Conservation (phyloP, 2,329 filamentous ascomycete species). For the Pezicula neosporulosa region DNA sequence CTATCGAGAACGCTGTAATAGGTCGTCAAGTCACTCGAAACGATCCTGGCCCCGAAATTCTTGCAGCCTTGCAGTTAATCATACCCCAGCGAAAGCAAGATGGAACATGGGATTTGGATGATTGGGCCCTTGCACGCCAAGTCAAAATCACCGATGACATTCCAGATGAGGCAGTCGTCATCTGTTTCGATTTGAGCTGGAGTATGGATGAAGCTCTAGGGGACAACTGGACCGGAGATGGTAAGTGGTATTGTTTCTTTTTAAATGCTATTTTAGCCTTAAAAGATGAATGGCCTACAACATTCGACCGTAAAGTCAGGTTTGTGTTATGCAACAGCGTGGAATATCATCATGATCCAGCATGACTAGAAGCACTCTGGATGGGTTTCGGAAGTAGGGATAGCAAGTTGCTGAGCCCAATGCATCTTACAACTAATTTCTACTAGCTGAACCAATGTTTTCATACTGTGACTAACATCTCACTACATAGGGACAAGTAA, state of each 20-base stretch:
- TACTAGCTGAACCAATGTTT: no score
- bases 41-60: not conserved
- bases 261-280: no score
- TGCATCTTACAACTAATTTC: no score
- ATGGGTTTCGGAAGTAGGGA: no score
- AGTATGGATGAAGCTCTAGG: not conserved
- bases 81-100: not conserved
- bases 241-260: not conserved
- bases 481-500: not conserved
- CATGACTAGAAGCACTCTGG: no score
- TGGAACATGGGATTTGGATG: not conserved
- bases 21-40: not conserved
- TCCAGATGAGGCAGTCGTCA: not conserved
- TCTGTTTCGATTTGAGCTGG: not conserved
- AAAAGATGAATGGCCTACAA: no score
- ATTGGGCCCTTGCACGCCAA: not conserved
- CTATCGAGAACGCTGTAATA: not conserved
- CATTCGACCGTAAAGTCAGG: no score
- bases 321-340: no score
- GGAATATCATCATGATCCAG: no score
- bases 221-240: not conserved
- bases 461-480: no score
- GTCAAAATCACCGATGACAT: not conserved
- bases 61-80: not conserved
- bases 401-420: no score